Evolutionary conservation across 192 early-diverging fungal genomes (phyloP).

Genomic region (Gamsiella multidivaricata): DNA sequence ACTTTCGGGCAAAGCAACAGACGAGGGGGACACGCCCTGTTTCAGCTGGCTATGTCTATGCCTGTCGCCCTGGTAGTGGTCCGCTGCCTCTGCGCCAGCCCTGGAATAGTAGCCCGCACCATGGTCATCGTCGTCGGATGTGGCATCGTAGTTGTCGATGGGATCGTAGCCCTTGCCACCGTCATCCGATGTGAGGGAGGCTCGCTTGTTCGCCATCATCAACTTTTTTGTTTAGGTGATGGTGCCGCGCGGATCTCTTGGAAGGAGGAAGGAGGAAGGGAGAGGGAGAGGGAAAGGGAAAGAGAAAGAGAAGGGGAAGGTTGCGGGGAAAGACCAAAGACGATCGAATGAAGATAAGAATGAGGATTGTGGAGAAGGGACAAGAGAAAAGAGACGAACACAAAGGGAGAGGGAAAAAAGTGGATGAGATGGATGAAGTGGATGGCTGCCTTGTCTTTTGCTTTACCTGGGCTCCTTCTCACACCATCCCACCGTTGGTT

Average conservation of each 20-base stretch:
- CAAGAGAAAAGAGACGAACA: background rate
- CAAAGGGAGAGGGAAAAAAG: background rate
- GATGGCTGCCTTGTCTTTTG: background rate
- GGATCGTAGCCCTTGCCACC: slow-evolving; percentile 32
- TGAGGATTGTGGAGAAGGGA: background rate
- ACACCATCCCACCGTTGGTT: background rate
- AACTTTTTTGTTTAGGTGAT: background rate
- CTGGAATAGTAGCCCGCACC: background rate
- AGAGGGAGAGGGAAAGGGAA: background rate
- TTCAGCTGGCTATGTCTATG: slow-evolving; percentile 10
- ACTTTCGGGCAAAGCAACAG: slow-evolving; percentile 32
- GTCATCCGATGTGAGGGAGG: slow-evolving; percentile 27
- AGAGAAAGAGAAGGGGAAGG: background rate
- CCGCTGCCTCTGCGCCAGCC: too few relatives aligned
- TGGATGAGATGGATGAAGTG: background rate
- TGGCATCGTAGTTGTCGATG: slow-evolving; percentile 22
- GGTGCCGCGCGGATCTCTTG: background rate
- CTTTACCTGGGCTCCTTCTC: too few relatives aligned
- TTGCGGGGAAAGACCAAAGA: background rate
- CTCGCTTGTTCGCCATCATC: slow-evolving; percentile 27
- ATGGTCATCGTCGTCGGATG: slow-evolving; percentile 20
- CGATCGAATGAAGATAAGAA: too few relatives aligned
- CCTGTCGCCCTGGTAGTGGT: background rate
- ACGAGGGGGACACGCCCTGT: slow-evolving; percentile 9
- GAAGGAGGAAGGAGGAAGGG: background rate